phyloP scores from a whole-genome alignment of 305 asterid species.

The Fraxinus platypoda region DNA sequence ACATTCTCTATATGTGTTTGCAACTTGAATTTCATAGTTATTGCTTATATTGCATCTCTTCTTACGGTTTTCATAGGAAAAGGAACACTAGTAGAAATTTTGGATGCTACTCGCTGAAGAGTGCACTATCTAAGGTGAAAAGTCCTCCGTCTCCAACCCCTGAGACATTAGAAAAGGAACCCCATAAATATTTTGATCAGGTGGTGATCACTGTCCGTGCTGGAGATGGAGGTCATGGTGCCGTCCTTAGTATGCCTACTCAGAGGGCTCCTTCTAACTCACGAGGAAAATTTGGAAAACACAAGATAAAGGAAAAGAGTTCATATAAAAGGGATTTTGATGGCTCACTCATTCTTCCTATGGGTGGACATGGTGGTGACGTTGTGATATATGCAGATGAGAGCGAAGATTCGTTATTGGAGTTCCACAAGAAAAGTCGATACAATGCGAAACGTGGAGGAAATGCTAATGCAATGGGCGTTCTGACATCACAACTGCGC shows the following conservation, averaged over 20 bases:
- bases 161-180: slow-evolving; percentile 37
- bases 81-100: not conserved
- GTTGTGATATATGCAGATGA: slow-evolving; percentile 79
- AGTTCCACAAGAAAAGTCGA: slow-evolving; percentile 60
- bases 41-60: not conserved
- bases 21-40: not conserved
- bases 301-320: slow-evolving; percentile 34
- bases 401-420: slow-evolving; percentile 71
- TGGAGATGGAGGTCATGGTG: slow-evolving; percentile 60
- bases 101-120: slow-evolving; percentile 24
- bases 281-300: slow-evolving; percentile 31
- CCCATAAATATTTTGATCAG: slow-evolving; percentile 54
- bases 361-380: slow-evolving; percentile 89
- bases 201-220: slow-evolving; percentile 48
- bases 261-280: slow-evolving; percentile 31
- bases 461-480: slow-evolving; percentile 90
- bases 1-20: not conserved
- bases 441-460: slow-evolving; percentile 82
- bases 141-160: slow-evolving; percentile 31
- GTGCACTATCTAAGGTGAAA: slow-evolving; percentile 32
- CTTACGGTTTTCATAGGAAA: slow-evolving; percentile 20
- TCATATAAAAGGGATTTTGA: slow-evolving; percentile 79
- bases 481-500: slow-evolving; percentile 63
- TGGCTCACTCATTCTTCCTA: slow-evolving; percentile 78
- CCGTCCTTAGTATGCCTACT: slow-evolving; percentile 37